These are phyloP conservation scores for Macaranga tanarius DNA, from an alignment of 441 rosid genomes.

Conservation along the genomic window DNA sequence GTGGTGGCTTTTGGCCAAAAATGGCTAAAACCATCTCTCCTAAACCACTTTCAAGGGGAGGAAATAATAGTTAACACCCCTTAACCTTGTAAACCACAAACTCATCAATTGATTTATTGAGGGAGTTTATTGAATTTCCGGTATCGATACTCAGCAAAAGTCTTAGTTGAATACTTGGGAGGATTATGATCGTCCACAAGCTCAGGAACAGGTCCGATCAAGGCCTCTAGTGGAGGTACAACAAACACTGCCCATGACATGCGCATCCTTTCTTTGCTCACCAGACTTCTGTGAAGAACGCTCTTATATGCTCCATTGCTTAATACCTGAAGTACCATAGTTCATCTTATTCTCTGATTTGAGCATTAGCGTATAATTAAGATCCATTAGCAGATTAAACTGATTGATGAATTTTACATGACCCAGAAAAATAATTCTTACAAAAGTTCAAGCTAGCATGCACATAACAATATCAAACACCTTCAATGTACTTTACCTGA, in stretches of 20 bases:
- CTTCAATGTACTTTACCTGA: constrained; percentile 30
- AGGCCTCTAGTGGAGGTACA: constrained; percentile 38
- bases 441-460: neutral
- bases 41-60: no score
- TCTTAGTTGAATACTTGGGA: constrained; percentile 36
- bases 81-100: no score
- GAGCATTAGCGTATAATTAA: no score
- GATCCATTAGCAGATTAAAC: no score
- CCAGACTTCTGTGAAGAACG: constrained; percentile 47
- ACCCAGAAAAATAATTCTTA: no score
- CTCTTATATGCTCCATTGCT: constrained; percentile 50
- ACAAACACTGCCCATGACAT: constrained; percentile 56
- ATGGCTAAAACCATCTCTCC: no score
- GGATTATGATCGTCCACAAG: constrained; percentile 37
- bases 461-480: neutral
- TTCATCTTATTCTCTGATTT: no score
- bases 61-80: no score
- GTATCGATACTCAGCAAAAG: constrained; percentile 40
- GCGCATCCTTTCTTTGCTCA: constrained; percentile 40
- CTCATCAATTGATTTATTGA: constrained; percentile 12
- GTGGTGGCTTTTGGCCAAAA: no score
- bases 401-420: no score
- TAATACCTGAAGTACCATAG: constrained; percentile 30
- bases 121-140: constrained; percentile 45
- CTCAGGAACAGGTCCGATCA: constrained; percentile 44